phyloP scores from a whole-genome alignment of 1,284 basidiomycete genomes.

The Coniferiporia weirii region DNA sequence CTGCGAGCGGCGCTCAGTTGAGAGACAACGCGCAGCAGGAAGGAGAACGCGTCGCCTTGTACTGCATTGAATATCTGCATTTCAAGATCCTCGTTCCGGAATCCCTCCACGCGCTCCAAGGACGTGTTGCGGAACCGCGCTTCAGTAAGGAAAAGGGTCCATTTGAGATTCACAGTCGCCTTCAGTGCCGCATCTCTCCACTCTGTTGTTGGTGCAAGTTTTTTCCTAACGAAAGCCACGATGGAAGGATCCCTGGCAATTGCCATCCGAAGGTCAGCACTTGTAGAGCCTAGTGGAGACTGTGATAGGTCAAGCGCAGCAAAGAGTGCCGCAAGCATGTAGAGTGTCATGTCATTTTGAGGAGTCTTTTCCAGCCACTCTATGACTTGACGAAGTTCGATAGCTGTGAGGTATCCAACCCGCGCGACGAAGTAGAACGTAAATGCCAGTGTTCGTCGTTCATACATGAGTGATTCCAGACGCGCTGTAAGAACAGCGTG shows the following conservation, averaged over 20 bases:
- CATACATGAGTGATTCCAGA: slow-evolving; percentile 66
- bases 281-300: slow-evolving; percentile 35
- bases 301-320: slow-evolving; percentile 66
- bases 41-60: slow-evolving; percentile 79
- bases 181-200: slow-evolving; percentile 78
- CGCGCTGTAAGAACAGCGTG: slow-evolving; percentile 61
- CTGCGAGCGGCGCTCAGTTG: slow-evolving; percentile 46
- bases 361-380: slow-evolving; percentile 63
- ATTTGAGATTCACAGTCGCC: slow-evolving; percentile 75
- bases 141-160: slow-evolving; percentile 81
- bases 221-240: slow-evolving; percentile 52
- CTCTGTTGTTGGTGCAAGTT: slow-evolving; percentile 42
- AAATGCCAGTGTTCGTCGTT: slow-evolving; percentile 59
- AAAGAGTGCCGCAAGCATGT: slow-evolving; percentile 66
- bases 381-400: slow-evolving; percentile 54
- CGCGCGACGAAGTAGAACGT: slow-evolving; percentile 59
- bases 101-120: slow-evolving; percentile 60
- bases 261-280: slow-evolving; percentile 39
- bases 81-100: slow-evolving; percentile 77
- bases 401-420: slow-evolving; percentile 53
- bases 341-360: slow-evolving; percentile 63
- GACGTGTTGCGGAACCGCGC: slow-evolving; percentile 62
- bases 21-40: slow-evolving; percentile 54
- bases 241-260: slow-evolving; percentile 42
- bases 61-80: slow-evolving; percentile 78